These are phyloP conservation scores for Paecilomyces variotii DNA, from an alignment of 2,329 filamentous ascomycete genomes.

Conservation along the genomic window DNA sequence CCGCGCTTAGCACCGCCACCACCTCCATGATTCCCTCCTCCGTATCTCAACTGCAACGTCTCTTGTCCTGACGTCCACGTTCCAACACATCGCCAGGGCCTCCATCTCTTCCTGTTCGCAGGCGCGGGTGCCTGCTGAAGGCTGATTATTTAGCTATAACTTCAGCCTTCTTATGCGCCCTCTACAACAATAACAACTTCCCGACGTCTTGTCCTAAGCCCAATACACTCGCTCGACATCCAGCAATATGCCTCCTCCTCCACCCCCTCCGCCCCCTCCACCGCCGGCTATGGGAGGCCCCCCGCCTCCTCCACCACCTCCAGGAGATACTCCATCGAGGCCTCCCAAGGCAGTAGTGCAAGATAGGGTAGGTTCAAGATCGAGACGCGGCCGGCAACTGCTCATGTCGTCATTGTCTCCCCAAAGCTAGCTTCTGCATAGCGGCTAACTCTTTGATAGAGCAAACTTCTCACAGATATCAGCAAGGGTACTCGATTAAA, in stretches of 20 bases:
- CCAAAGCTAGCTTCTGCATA: background rate
- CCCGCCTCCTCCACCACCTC: conserved; percentile 58
- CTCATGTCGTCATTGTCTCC: background rate
- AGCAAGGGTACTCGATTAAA: conserved; percentile 70
- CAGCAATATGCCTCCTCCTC: conserved; percentile 41
- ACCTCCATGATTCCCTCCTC: conserved; percentile 11
- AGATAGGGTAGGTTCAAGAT: conserved; percentile 50
- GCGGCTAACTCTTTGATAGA: conserved; percentile 45
- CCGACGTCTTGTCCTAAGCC: background rate
- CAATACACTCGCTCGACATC: background rate
- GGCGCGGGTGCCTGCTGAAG: background rate
- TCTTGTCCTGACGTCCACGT: background rate
- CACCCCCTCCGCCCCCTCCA: conserved; percentile 65
- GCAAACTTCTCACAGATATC: conserved; percentile 82
- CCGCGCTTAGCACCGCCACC: conserved; percentile 12
- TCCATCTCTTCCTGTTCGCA: background rate
- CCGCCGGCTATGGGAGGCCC: conserved; percentile 51
- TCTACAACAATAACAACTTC: background rate
- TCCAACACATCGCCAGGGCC: background rate
- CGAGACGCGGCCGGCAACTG: background rate
- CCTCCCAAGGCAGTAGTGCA: conserved; percentile 49
- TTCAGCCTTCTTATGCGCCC: background rate
- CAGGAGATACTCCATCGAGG: conserved; percentile 46
- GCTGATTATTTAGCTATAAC: background rate
- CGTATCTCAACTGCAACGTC: background rate